Evolutionary conservation across 1,139 yeast genomes (phyloP), one percentile per base, ranked within the genome.

Genomic region (Yamadazyma dendronema): DNA sequence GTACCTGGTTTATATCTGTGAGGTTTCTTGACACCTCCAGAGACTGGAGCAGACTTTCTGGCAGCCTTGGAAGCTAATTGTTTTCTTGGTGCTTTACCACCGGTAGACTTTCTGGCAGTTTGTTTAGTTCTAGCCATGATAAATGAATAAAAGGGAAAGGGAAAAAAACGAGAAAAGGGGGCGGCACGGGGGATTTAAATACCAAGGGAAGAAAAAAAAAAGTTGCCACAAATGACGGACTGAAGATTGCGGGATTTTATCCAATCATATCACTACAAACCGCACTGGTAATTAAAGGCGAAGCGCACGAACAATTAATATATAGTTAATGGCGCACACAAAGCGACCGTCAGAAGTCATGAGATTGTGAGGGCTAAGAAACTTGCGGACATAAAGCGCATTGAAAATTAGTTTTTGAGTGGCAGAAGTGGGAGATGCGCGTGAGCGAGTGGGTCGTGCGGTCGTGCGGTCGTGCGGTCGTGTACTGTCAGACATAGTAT

Each of bases 1-100:
- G 77, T 71, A 69, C 77, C 76, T 52, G 77, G 77, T 68, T 71
- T 71, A 61, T 70, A 71, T 70, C 77, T 71, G 62, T 71, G 77
- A 30, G 77, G 76, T 59, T 71, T 71, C 62, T 71, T 71, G 47
- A 71, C 77, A 61, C 77, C 76, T 42, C 77, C 77, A 39, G 70
- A 57, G 32, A 67, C 74, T 55, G 77, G 77, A 41, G 77, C 77
- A 27, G 76, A 70, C 55, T 71, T 71, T 66, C 77, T 67, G 43
- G 77, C 77, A 37, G 77, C 77, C 57, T 71, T 71, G 40, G 76
- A 71, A 42, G 77, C 77, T 53, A 71, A 67, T 57, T 71, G 77
- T 57, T 71, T 71, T 70, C 77, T 71, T 55, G 77, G 77, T 34
- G 77, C 77, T 53, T 71, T 71, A 57, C 77, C 77, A 57, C 77